These are phyloP conservation scores for Fraxinus greggii DNA, from an alignment of 305 asterid species.

Conservation along the genomic window DNA sequence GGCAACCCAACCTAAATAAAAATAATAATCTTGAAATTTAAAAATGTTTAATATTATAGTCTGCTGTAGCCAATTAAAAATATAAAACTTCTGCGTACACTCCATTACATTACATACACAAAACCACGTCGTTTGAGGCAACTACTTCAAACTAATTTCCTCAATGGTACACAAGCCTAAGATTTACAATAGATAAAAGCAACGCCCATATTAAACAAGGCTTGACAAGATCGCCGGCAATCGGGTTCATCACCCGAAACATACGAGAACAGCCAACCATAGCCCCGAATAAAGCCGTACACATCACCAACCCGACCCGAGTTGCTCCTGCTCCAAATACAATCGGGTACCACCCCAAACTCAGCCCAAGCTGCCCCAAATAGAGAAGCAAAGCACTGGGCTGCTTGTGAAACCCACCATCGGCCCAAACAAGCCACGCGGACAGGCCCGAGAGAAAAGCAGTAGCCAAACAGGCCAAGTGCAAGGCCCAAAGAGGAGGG, in stretches of 20 bases:
- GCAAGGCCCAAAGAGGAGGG: slow-evolving; percentile 91
- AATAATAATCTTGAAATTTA: not conserved
- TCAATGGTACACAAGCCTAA: slow-evolving; percentile 57
- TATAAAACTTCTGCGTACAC: not conserved
- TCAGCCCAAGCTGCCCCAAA: slow-evolving; percentile 47
- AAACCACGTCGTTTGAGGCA: not conserved
- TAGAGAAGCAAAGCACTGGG: slow-evolving; percentile 59
- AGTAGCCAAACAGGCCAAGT: slow-evolving; percentile 46
- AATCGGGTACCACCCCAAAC: slow-evolving; percentile 75
- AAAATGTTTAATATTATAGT: not conserved
- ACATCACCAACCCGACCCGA: slow-evolving; percentile 57
- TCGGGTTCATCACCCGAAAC: slow-evolving; percentile 60
- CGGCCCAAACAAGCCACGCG: slow-evolving; percentile 96
- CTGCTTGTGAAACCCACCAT: slow-evolving; percentile 76
- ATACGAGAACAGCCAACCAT: slow-evolving; percentile 48
- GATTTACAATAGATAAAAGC: slow-evolving; percentile 51
- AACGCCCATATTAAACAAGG: slow-evolving; percentile 70
- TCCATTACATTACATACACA: not conserved
- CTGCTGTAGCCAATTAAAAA: not conserved
- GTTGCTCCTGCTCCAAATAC: slow-evolving; percentile 65
- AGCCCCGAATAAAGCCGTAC: slow-evolving; percentile 58
- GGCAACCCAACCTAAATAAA: no score
- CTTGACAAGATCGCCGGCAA: slow-evolving; percentile 76
- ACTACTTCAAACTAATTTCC: not conserved
- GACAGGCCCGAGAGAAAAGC: slow-evolving; percentile 68